Base-by-base conservation (phyloP, 192 early-diverging fungal genomes). In the Jimgerdemannia flammicorona region DNA sequence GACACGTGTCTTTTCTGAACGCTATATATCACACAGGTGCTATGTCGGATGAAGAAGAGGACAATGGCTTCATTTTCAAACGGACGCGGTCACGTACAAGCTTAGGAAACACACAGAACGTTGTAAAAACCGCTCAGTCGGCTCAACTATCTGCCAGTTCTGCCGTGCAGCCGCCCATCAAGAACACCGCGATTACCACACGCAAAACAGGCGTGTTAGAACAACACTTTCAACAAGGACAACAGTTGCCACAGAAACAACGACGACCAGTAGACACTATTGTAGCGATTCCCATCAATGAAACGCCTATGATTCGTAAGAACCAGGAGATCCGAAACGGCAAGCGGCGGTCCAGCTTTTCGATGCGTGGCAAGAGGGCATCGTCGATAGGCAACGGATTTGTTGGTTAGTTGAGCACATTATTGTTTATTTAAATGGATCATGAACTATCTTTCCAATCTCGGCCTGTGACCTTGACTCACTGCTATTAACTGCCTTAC, bases 341-440 rank as follows among this genome's bases (percentile, higher is more conserved):
- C 18, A 74, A 81, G 17, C 81, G 86, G 74, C 76, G 88, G 70
- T 88, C 88, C 40, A 89, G 85, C 44, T 84, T 88, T 42, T 80
- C 83, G 10, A 89, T 82, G 79, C 80, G 87, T 54, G 87, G 87
- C 44, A 86, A 85, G 70, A 79, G 88, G 14, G 85, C 88, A 8
- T 89, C 88, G 73, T 88, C 88, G 18, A 86, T 88, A 43, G 85
- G 86, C 64, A 84, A 84, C 41, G 81, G 83, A 4, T 86, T 87
- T 79, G 81, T 78, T 64, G 68, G 73, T 78, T 19, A 72, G 43
- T n/a, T 20, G 17, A 72, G 6, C 49, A 59, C 49, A 59, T 59
- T 59, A 6, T 59, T 59, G 6, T 14, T 10, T 59, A 2, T 1
- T 59, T 59, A 29, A 29, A 29, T 29, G 29, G 29, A 29, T 29